A percentile compares a stretch with the other conserved stretches of the same genome.
Conservation (phyloP, 2,329 filamentous ascomycete genomes). For the Zasmidium cellare region DNA sequence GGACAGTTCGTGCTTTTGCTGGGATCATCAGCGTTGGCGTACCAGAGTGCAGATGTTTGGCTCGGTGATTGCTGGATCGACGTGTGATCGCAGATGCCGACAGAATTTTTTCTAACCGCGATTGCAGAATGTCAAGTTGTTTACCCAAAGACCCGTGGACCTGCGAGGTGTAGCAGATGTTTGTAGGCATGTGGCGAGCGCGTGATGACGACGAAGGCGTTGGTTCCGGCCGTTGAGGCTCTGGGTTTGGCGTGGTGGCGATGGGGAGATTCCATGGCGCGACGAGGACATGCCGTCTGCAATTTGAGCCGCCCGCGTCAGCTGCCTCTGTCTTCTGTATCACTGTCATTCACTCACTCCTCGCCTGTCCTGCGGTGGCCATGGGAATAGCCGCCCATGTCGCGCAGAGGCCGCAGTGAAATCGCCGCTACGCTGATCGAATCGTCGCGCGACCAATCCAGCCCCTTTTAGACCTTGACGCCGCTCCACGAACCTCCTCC, state of each 20-base stretch:
- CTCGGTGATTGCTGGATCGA: too few species aligned
- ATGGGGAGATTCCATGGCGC: too few species aligned
- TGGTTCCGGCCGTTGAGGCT: neutral
- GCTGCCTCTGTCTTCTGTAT: neutral
- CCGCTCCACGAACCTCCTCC: neutral
- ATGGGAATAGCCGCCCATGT: neutral
- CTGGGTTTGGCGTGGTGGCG: too few species aligned
- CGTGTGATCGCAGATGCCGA: too few species aligned
- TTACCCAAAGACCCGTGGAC: too few species aligned
- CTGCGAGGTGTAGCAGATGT: neutral
- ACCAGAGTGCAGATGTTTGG: too few species aligned
- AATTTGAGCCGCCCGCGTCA: neutral
- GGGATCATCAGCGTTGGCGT: neutral
- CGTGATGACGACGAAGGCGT: neutral
- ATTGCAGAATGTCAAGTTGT: too few species aligned
- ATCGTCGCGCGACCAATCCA: neutral
- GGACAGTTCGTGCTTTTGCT: neutral
- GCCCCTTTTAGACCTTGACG: neutral
- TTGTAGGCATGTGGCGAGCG: neutral
- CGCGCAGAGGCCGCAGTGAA: neutral
- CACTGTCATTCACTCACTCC: neutral
- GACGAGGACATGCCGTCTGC: neutral
- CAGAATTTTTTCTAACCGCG: too few species aligned
- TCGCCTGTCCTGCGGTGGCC: neutral
- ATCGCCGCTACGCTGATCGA: neutral